Evolutionary conservation across 1,284 basidiomycete genomes (phyloP).

Genomic region (Hortiboletus rubellus): DNA sequence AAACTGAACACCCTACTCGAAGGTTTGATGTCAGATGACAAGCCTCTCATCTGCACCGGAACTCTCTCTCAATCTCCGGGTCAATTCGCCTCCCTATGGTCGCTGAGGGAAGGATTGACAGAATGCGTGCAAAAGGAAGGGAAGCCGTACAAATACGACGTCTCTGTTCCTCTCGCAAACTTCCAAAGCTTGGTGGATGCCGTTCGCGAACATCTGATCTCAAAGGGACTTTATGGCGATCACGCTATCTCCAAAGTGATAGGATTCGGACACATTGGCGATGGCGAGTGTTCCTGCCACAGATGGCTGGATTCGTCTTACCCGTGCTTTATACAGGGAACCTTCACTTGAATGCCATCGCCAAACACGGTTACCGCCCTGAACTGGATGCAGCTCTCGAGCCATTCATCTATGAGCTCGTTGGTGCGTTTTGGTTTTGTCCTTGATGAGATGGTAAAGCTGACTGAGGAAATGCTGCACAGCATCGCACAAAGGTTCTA

Average conservation of each 20-base stretch:
- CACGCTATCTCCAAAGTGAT: constrained; percentile 79
- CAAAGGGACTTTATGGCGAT: constrained; percentile 72
- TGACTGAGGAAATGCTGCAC: constrained; percentile 3
- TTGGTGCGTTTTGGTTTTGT: constrained; percentile 51
- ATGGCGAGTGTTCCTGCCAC: constrained; percentile 58
- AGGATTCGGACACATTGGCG: constrained; percentile 96
- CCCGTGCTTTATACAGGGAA: constrained; percentile 60
- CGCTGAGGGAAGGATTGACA: constrained; percentile 90
- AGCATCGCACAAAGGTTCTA: constrained; percentile 80
- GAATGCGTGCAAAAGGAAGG: constrained; percentile 95
- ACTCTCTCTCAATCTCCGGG: constrained; percentile 91
- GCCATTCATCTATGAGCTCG: constrained; percentile 95
- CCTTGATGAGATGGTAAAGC: neutral
- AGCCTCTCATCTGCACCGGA: constrained; percentile 83
- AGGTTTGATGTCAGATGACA: constrained; percentile 71
- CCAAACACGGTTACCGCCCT: constrained; percentile 70
- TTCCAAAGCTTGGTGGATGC: constrained; percentile 91
- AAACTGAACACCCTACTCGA: constrained; percentile 89
- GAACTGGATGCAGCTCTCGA: constrained; percentile 89
- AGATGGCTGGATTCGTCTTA: constrained; percentile 1
- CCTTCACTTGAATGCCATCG: constrained; percentile 94
- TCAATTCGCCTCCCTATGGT: constrained; percentile 91
- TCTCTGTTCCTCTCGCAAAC: constrained; percentile 85
- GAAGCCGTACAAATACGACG: constrained; percentile 97
- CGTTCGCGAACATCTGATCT: constrained; percentile 72